Percentiles rank a stretch among this genome's conserved stretches.
Conservation (phyloP, 139 green algal species). For the Tetradesmus obliquus region DNA sequence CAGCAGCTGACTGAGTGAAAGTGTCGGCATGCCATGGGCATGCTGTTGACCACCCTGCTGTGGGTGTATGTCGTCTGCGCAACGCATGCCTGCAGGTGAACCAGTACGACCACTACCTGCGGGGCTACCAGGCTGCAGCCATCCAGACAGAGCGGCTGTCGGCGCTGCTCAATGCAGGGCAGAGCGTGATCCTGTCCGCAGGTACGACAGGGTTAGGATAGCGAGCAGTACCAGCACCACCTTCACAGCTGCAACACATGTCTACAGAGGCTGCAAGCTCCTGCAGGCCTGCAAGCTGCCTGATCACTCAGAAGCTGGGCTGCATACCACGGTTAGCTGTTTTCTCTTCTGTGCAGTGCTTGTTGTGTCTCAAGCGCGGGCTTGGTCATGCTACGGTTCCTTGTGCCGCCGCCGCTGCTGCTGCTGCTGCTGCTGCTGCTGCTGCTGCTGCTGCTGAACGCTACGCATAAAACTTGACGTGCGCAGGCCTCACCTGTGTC, state of each 20-base stretch:
- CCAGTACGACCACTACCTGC: conserved; percentile 79
- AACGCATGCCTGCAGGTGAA: conserved; percentile 62
- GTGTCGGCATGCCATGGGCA: no score
- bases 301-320: neutral
- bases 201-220: conserved; percentile 63
- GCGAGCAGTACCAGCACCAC: conserved; percentile 54
- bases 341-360: no score
- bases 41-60: neutral
- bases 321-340: no score
- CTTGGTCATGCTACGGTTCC: no score
- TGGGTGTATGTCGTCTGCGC: neutral
- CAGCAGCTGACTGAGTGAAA: no score
- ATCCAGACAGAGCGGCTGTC: conserved; percentile 79
- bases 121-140: conserved; percentile 70
- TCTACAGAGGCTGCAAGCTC: no score
- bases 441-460: no score
- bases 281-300: neutral
- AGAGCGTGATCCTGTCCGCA: conserved; percentile 84
- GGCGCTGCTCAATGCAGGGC: conserved; percentile 92
- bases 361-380: no score
- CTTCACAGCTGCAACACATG: conserved; percentile 8
- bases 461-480: neutral
- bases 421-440: no score
- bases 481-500: conserved; percentile 39
- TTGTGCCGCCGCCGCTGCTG: no score